These are phyloP conservation scores for Chrysosphaeria jannelii DNA, from an alignment of 2,329 filamentous ascomycete genomes.

Conservation along the genomic window DNA sequence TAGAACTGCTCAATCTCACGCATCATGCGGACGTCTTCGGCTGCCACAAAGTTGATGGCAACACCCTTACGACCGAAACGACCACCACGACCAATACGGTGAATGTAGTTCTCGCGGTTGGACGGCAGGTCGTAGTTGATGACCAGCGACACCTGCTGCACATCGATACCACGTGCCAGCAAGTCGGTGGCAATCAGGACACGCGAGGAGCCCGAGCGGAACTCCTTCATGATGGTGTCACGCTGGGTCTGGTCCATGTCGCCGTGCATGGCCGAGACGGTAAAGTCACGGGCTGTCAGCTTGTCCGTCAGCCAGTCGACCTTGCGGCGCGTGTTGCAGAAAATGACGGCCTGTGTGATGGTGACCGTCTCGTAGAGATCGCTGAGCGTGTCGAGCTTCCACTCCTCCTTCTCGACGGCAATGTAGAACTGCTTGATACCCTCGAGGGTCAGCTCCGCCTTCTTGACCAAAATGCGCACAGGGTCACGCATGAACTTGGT, in stretches of 20 bases:
- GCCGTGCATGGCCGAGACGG: constrained; percentile 97
- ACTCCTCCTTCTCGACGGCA: constrained; percentile 98
- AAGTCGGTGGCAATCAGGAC: constrained; percentile 96
- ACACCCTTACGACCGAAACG: constrained; percentile 99
- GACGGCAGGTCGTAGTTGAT: constrained; percentile 99
- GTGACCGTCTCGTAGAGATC: constrained; percentile 98
- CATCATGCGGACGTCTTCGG: constrained; percentile 98
- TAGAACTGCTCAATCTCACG: constrained; percentile 99
- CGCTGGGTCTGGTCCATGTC: constrained; percentile 97
- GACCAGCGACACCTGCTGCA: constrained; percentile 96
- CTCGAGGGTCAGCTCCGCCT: constrained; percentile 96
- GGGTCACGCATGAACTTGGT: constrained; percentile 99
- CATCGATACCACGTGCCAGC: constrained; percentile 96
- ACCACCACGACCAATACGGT: constrained; percentile 97
- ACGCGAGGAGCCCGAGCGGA: constrained; percentile 94
- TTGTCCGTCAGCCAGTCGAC: constrained; percentile 99
- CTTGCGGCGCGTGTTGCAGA: constrained; percentile 99
- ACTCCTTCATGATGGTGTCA: constrained; percentile 99
- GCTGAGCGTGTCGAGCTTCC: constrained; percentile 97
- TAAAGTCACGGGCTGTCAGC: constrained; percentile 95
- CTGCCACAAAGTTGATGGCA: constrained; percentile 99
- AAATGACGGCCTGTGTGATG: constrained; percentile 98
- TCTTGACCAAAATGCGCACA: constrained; percentile 97
- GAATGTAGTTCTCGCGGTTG: constrained; percentile 99
- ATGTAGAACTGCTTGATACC: constrained; percentile 99